Evolutionary conservation across 768 basidiomycete species (phyloP).

Genomic region (Podaxis sp.): DNA sequence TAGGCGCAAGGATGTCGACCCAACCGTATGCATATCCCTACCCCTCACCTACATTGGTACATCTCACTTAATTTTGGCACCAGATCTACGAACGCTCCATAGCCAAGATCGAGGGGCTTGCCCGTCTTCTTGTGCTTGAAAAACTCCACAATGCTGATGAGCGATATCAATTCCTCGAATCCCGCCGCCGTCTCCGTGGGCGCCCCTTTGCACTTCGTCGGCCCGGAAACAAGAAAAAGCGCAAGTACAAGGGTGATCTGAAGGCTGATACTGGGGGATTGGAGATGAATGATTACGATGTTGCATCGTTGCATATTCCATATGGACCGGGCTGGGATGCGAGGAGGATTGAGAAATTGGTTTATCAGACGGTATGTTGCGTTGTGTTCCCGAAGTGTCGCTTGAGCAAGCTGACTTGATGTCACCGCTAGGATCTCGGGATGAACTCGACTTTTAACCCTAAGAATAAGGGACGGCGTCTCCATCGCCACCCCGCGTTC

Average conservation of each 20-base stretch:
- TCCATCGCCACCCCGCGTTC: slow-evolving; percentile 66
- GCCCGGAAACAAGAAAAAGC: slow-evolving; percentile 32
- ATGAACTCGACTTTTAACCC: slow-evolving; percentile 67
- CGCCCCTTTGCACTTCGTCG: slow-evolving; percentile 36
- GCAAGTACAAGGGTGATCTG: slow-evolving; percentile 54
- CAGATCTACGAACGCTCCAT: slow-evolving; percentile 66
- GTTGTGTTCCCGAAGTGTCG: not conserved
- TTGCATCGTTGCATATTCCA: slow-evolving; percentile 53
- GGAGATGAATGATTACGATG: slow-evolving; percentile 60
- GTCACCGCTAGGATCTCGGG: slow-evolving; percentile 43
- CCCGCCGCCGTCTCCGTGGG: slow-evolving; percentile 49
- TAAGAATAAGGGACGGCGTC: slow-evolving; percentile 56
- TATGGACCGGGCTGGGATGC: slow-evolving; percentile 64
- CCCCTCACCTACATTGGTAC: not conserved
- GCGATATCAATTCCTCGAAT: slow-evolving; percentile 47
- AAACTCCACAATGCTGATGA: slow-evolving; percentile 46
- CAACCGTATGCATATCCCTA: slow-evolving; percentile 43
- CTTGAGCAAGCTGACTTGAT: not conserved
- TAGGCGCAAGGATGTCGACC: slow-evolving; percentile 51
- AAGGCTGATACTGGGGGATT: slow-evolving; percentile 48
- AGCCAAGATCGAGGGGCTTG: slow-evolving; percentile 54
- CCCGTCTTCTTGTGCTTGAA: slow-evolving; percentile 61
- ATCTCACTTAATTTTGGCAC: not conserved
- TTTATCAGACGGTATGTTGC: slow-evolving; percentile 54
- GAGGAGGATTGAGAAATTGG: slow-evolving; percentile 51